These are phyloP conservation scores for Tulasnella sp. DNA, from an alignment of 768 basidiomycete species.

Conservation along the genomic window DNA sequence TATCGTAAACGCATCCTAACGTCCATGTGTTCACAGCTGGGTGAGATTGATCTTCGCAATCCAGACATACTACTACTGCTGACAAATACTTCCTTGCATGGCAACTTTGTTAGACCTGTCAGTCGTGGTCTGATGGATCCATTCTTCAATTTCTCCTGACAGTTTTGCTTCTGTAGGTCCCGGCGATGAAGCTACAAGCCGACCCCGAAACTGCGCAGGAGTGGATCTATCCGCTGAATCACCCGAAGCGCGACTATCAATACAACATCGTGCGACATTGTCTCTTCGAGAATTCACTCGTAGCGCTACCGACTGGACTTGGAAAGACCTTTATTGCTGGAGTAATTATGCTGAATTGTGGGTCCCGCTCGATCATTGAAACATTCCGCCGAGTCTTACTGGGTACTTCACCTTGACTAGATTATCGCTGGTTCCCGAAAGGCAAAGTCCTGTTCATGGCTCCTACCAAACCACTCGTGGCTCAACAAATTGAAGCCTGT, in stretches of 20 bases:
- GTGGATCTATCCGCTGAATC: slow-evolving; percentile 88
- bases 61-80: no score
- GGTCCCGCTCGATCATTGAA: slow-evolving; percentile 14
- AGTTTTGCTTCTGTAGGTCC: slow-evolving; percentile 18
- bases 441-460: slow-evolving; percentile 93
- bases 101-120: slow-evolving; percentile 8
- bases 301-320: slow-evolving; percentile 88
- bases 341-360: slow-evolving; percentile 91
- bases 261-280: slow-evolving; percentile 80
- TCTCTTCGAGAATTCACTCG: slow-evolving; percentile 86
- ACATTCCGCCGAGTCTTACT: background rate
- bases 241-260: slow-evolving; percentile 84
- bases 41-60: slow-evolving; percentile 5
- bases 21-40: background rate
- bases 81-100: background rate
- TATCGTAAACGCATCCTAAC: background rate
- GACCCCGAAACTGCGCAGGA: slow-evolving; percentile 72
- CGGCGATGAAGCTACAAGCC: slow-evolving; percentile 58
- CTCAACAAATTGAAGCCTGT: slow-evolving; percentile 90
- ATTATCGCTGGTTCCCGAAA: slow-evolving; percentile 85
- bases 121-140: background rate
- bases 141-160: background rate
- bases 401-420: slow-evolving; percentile 29
- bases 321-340: slow-evolving; percentile 99
- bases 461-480: slow-evolving; percentile 90